Evolutionary conservation across 768 basidiomycete genomes (phyloP).

Genomic region (Imleria badia): DNA sequence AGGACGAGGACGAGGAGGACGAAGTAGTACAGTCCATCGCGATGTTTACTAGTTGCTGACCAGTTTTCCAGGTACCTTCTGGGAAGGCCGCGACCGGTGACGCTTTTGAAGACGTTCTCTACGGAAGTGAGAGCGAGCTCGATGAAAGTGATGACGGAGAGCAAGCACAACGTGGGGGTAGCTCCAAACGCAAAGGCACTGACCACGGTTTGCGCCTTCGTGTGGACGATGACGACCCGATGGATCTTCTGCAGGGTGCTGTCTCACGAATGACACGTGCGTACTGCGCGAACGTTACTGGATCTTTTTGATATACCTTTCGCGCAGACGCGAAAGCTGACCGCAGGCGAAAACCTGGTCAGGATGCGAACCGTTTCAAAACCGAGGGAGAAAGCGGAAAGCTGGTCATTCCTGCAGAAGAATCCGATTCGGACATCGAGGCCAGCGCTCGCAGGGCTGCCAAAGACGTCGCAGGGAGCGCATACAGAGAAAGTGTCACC

Average conservation of each 20-base stretch:
- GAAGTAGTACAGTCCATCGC: slow-evolving; percentile 32
- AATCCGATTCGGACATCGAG: slow-evolving; percentile 46
- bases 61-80: slow-evolving; percentile 37
- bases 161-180: slow-evolving; percentile 27
- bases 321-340: slow-evolving; percentile 42
- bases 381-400: slow-evolving; percentile 81
- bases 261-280: slow-evolving; percentile 67
- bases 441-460: slow-evolving; percentile 40
- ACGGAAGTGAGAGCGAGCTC: slow-evolving; percentile 92
- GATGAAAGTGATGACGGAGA: slow-evolving; percentile 70
- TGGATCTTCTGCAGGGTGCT: slow-evolving; percentile 88
- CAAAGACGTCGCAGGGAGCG: slow-evolving; percentile 64
- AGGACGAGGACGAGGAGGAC: slow-evolving; percentile 60
- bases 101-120: slow-evolving; percentile 96
- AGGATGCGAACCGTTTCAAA: slow-evolving; percentile 85
- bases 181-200: slow-evolving; percentile 37
- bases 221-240: slow-evolving; percentile 88
- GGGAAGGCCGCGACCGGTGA: slow-evolving; percentile 65
- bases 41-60: slow-evolving; percentile 7
- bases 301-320: slow-evolving; percentile 5
- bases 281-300: slow-evolving; percentile 25
- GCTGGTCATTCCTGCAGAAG: slow-evolving; percentile 69
- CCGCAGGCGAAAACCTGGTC: slow-evolving; percentile 74
- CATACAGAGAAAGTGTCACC: slow-evolving; percentile 80
- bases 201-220: slow-evolving; percentile 64